Base-by-base conservation (phyloP, 352 stramenopile genomes). In the Globisporangium parvum region DNA sequence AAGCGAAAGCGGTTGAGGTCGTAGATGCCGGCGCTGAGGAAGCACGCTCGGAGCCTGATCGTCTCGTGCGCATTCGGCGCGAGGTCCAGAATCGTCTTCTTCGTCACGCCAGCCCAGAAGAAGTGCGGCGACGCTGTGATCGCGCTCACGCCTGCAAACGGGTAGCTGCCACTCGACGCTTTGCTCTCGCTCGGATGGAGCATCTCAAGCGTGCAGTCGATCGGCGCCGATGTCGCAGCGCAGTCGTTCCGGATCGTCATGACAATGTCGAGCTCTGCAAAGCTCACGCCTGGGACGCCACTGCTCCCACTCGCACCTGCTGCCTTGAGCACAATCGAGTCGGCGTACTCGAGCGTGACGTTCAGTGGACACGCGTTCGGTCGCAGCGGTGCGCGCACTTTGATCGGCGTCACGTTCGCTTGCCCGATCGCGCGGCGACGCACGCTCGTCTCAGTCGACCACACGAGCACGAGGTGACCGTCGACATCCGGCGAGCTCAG, bases 1-100 rank as follows among this genome's bases (percentile, higher is more conserved):
- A 91, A 79, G 21, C 81, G 78, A 59, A 91, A 87, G 9, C 79
- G 80, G 57, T 95, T 95, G 15, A 95, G 58, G 55, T 95, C 83
- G 66, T 89, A 95, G 31, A 93, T 70, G 12, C 85, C 85, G 2
- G 85, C 59, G 20, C 62, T 66, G 51, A 84, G 69, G 46, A 95
- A 95, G 48, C 80, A 91, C 24, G 85, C 85, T 31, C 76, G 78
- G 20, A 95, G 61, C 28, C 71, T 68, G 55, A 95, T 75, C 42
- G 71, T 65, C 21, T 74, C 63, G 12, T 56, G 55, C 8, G 61
- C 68, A 31, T 71, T 78, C 3, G 85, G 76, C 24, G 69, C 50
- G 45, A 93, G 81, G n/a, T 65, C 60, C 11, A 44, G 48, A 26
- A 93, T 52, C 10, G 63, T 79, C 57, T 93, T 91, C 59, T 84